Evolutionary conservation across 2,329 filamentous ascomycete species (phyloP), one percentile per base, ranked within the genome.

Genomic region (Fusarium oligoseptatum): DNA sequence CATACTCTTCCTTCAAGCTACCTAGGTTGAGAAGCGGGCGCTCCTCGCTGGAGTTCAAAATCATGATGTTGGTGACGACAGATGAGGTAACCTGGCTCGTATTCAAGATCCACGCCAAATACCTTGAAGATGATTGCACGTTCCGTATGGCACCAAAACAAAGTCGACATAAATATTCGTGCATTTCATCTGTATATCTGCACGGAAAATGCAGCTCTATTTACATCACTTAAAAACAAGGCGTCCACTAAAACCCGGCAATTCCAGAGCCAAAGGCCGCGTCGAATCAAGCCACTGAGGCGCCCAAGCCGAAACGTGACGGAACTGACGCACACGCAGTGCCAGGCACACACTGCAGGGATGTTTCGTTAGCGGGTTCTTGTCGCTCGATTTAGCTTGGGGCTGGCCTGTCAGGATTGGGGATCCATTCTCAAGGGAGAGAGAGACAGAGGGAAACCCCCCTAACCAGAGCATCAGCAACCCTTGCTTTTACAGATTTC

Each of bases 251-350:
- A 41, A 48, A 45, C 56, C 71, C 48, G 48, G 48, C 48, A 52
- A 52, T 52, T 52, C 70, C 32, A 39, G 37, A 24, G 56, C 22
- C n/a, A 34, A 22, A 63, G 45, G 37, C 62, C 39, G 60, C 58
- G 68, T 74, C 64, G 64, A 60, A 65, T 66, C 63, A 75, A 74
- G 72, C 72, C 72, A 74, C 69, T 75, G 66, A 66, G 72, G 60
- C 72, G 70, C 68, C 66, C 60, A 75, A 74, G 68, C 67, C 36
- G 57, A 37, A 60, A 48, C 60, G 58, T 48, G 62, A 64, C 62
- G 24, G 36, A 36, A 17, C 22, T 36, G 48, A 37, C 60, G 56
- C 45, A 34, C 45, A 48, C 24, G 48, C 24, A 52, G 48, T 27
- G 48, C 17, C 48, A 52, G 48, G 48, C 48, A 52, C 48, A 11